Percentiles rank a stretch among this genome's conserved stretches.
phyloP scores from a whole-genome alignment of 2,329 filamentous ascomycete species.

The Paramyrothecium roridum region DNA sequence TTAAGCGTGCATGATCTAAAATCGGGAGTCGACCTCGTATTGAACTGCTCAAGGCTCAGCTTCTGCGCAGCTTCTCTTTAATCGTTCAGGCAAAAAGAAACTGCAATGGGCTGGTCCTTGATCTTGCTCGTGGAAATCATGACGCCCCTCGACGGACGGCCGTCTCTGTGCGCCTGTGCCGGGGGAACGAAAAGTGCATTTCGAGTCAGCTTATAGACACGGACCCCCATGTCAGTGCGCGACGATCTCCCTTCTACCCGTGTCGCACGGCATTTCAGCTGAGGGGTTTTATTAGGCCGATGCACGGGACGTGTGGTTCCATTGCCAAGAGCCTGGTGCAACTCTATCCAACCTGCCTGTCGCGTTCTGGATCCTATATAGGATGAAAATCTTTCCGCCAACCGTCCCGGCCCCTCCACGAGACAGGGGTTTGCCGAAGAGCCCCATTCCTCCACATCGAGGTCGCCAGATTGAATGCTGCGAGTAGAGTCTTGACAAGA shows the following conservation, averaged over 20 bases:
- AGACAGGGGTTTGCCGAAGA: background rate
- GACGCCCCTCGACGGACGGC: too few relatives aligned
- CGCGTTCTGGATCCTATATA: background rate
- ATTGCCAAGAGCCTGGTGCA: constrained; percentile 7
- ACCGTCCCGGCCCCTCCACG: background rate
- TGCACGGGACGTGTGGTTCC: background rate
- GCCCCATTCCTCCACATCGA: background rate
- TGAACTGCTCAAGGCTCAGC: too few relatives aligned
- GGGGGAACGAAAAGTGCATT: too few relatives aligned
- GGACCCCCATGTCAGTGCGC: too few relatives aligned
- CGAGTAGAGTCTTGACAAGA: background rate
- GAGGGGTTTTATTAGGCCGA: constrained; percentile 2
- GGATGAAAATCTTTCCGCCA: background rate
- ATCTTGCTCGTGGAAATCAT: too few relatives aligned
- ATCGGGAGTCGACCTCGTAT: too few relatives aligned
- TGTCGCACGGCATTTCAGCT: constrained; percentile 6
- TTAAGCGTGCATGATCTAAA: too few relatives aligned
- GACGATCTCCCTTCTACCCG: background rate
- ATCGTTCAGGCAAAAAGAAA: too few relatives aligned
- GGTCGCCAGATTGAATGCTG: background rate
- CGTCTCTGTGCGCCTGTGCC: too few relatives aligned
- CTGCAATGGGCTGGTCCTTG: too few relatives aligned
- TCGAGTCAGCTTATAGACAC: too few relatives aligned
- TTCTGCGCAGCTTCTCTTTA: too few relatives aligned
- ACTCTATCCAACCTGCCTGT: background rate